These are phyloP conservation scores for Saussurea involucrata DNA, from an alignment of 129 eudicot genomes.

Conservation along the genomic window DNA sequence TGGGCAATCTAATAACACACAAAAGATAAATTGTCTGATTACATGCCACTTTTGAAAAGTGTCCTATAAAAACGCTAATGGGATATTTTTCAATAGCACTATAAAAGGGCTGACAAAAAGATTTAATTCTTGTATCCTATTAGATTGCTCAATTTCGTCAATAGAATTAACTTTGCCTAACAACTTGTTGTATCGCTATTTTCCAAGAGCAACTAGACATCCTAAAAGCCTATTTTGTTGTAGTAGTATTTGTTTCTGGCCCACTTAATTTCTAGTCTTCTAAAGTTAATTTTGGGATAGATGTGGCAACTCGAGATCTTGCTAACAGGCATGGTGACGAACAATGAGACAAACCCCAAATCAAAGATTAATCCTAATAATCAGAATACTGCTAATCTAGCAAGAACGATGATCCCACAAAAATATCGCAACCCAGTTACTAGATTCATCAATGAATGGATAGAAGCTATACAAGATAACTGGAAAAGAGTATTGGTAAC, in stretches of 20 bases:
- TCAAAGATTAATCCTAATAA: not conserved
- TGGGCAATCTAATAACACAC: too few relatives aligned
- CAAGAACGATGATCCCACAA: constrained; percentile 85
- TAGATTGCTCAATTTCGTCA: not conserved
- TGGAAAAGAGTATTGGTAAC: constrained; percentile 76
- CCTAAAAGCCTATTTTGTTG: not conserved
- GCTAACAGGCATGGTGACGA: constrained; percentile 67
- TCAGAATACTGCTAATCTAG: constrained; percentile 41
- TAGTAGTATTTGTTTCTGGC: not conserved
- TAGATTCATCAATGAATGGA: constrained; percentile 35
- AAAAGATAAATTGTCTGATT: too few relatives aligned
- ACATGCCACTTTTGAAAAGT: not conserved
- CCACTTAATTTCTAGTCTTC: not conserved
- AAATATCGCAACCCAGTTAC: constrained; percentile 50
- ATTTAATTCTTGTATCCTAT: not conserved
- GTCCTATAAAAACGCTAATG: not conserved
- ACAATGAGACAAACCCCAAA: constrained; percentile 24
- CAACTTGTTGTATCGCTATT: too few relatives aligned
- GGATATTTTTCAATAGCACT: not conserved
- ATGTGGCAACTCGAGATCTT: constrained; percentile 97
- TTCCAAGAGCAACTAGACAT: not conserved
- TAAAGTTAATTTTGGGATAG: constrained; percentile 33
- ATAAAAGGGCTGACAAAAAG: not conserved
- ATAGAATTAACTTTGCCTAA: too few relatives aligned
- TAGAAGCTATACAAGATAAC: constrained; percentile 57